Conservation (phyloP, 2,329 filamentous ascomycete species). For the Paecilomyces sp. region DNA sequence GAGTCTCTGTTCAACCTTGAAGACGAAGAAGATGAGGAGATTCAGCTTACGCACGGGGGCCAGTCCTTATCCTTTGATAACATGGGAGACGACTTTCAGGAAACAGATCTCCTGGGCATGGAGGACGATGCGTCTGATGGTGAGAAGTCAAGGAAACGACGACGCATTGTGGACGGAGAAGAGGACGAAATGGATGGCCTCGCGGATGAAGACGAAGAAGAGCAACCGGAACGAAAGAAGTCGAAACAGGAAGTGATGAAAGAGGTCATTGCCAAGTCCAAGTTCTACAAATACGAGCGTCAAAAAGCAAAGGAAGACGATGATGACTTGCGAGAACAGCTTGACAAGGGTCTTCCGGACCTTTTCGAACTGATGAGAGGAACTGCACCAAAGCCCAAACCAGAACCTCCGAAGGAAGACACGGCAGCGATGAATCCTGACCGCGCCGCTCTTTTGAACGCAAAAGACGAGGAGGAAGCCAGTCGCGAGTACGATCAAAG, state of each 20-base stretch:
- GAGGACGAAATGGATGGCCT: constrained; percentile 33
- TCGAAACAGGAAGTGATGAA: constrained; percentile 96
- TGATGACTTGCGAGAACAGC: constrained; percentile 72
- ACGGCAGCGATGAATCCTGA: constrained; percentile 54
- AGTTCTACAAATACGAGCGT: constrained; percentile 87
- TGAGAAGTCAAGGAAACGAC: constrained; percentile 43
- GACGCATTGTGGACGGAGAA: constrained; percentile 36
- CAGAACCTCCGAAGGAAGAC: constrained; percentile 38
- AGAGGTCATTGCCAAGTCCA: constrained; percentile 95
- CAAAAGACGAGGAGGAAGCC: constrained; percentile 57
- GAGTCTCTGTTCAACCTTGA: constrained; percentile 84
- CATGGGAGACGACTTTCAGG: constrained; percentile 68
- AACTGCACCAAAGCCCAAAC: constrained; percentile 48
- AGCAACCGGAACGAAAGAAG: constrained; percentile 77
- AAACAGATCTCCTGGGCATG: constrained; percentile 58
- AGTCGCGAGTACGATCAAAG: constrained; percentile 85
- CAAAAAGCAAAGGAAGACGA: constrained; percentile 91
- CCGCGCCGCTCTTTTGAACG: constrained; percentile 53
- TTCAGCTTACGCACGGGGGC: constrained; percentile 75
- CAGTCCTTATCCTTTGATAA: constrained; percentile 61
- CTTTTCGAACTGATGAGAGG: constrained; percentile 65
- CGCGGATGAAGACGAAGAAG: constrained; percentile 43
- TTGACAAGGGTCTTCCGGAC: constrained; percentile 75
- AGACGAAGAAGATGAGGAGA: constrained; percentile 64
- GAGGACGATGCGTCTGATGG: constrained; percentile 55